phyloP scores from a whole-genome alignment of 2,329 filamentous ascomycete genomes.

The Penicillium nordicum region DNA sequence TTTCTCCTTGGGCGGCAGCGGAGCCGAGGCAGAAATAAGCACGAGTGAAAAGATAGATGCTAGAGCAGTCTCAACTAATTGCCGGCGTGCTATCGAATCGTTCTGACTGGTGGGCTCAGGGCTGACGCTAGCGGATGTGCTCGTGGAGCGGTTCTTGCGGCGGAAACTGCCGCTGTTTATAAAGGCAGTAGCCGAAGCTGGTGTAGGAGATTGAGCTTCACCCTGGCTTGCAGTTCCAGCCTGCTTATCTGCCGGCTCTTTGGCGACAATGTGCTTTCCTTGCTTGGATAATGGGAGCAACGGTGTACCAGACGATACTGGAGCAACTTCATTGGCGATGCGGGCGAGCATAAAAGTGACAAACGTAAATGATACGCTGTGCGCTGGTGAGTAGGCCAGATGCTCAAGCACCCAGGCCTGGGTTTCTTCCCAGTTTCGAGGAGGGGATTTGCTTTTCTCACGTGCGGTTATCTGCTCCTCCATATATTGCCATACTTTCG shows the following conservation, averaged over 20 bases:
- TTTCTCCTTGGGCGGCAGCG: constrained; percentile 49
- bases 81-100: constrained; percentile 53
- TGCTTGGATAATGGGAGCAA: neutral
- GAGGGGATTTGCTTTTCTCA: constrained; percentile 49
- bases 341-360: constrained; percentile 71
- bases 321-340: constrained; percentile 54
- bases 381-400: constrained; percentile 66
- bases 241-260: constrained; percentile 1
- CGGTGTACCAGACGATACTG: constrained; percentile 29
- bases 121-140: constrained; percentile 25
- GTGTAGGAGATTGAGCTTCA: constrained; percentile 13
- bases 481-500: constrained; percentile 66
- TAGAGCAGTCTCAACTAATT: constrained; percentile 59
- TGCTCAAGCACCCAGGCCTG: constrained; percentile 67
- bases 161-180: constrained; percentile 31
- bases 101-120: constrained; percentile 18
- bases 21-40: constrained; percentile 54
- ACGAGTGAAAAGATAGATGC: constrained; percentile 63
- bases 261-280: constrained; percentile 3
- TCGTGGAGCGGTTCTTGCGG: constrained; percentile 24
- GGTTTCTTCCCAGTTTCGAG: constrained; percentile 52
- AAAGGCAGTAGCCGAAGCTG: constrained; percentile 27
- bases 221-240: constrained; percentile 1
- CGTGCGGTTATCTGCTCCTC: constrained; percentile 55
- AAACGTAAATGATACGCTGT: constrained; percentile 88